phyloP scores from a whole-genome alignment of 1,284 basidiomycete genomes.

The Ustilago bromivora region DNA sequence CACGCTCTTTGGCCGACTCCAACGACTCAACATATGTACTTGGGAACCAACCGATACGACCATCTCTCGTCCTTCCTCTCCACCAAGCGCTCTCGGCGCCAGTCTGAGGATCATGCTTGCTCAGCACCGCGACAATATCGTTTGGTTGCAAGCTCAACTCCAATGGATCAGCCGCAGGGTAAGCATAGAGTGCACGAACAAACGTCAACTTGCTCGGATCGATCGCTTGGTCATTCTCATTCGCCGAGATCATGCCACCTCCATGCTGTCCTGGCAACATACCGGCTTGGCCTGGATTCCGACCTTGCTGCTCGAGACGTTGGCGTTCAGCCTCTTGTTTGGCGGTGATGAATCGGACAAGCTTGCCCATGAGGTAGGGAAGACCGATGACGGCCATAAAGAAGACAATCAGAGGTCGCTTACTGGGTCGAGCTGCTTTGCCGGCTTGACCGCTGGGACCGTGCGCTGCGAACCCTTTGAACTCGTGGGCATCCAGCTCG shows the following conservation, averaged over 20 bases:
- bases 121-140: slow-evolving; percentile 94
- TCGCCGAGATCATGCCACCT: slow-evolving; percentile 51
- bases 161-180: slow-evolving; percentile 74
- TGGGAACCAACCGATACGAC: slow-evolving; percentile 96
- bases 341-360: slow-evolving; percentile 83
- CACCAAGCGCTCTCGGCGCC: slow-evolving; percentile 90
- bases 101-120: slow-evolving; percentile 72
- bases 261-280: slow-evolving; percentile 77
- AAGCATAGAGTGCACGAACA: slow-evolving; percentile 85
- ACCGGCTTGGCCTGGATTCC: slow-evolving; percentile 68
- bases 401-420: slow-evolving; percentile 93
- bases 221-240: slow-evolving; percentile 66
- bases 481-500: slow-evolving; percentile 64
- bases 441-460: slow-evolving; percentile 39
- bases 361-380: slow-evolving; percentile 91
- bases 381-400: slow-evolving; percentile 94
- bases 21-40: slow-evolving; percentile 73
- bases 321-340: slow-evolving; percentile 72
- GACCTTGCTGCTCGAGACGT: slow-evolving; percentile 68
- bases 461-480: slow-evolving; percentile 65
- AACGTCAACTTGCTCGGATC: slow-evolving; percentile 80
- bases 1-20: slow-evolving; percentile 64
- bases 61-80: slow-evolving; percentile 93
- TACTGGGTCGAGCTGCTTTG: slow-evolving; percentile 72
- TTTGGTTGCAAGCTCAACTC: slow-evolving; percentile 88